Base-by-base conservation (phyloP, 1,284 basidiomycete genomes). In the Trichosporon sp. region DNA sequence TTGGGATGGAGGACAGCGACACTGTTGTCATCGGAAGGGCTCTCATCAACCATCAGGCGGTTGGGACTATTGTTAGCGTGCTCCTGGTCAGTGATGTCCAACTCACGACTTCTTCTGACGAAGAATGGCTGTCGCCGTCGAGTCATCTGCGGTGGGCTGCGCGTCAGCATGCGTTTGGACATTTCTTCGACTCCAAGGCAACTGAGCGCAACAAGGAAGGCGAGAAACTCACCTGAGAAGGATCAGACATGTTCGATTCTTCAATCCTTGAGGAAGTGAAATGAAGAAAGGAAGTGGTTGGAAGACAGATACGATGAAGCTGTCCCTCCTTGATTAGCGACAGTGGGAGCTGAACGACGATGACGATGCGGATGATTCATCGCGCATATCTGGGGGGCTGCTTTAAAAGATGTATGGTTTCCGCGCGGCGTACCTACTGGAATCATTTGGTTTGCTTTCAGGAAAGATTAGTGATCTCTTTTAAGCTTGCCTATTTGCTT, bases 91-190 rank as follows among this genome's bases (percentile, higher is more conserved):
- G 16, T 5, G 16, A 46, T 5, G 11, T 4, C 40, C 16, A 1
- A 89, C 93, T 78, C 83, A 96, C 95, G 93, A 95, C 88, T 96
- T 96, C 92, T 97, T 98, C 76, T 91, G 91, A 75, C 95, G 87
- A 73, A 98, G 87, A 83, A 98, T 97, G 65, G 95, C 94, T 38
- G 95, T 97, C n/a, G 94, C 92, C 71, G 89, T 88, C 11, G 78
- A 79, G 71, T 83, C 81, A 76, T 81, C 80, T 11, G 74, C 70
- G 46, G 75, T 77, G 46, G 81, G 74, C 81, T 83, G 32, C 2
- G 31, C 31, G 37, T 70, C 26, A 64, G 67, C 35, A 38, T 12
- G 10, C 54, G 7, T 11, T 8, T 21, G 21, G 8, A 26, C 40
- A n/a, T n/a, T 11, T 21, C 10, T 21, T 16, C 1, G 37, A n/a